A percentile compares a stretch with the other conserved stretches of the same genome.
phyloP scores from a whole-genome alignment of 805 yeast genomes.

The Ascoidea rubescens region DNA sequence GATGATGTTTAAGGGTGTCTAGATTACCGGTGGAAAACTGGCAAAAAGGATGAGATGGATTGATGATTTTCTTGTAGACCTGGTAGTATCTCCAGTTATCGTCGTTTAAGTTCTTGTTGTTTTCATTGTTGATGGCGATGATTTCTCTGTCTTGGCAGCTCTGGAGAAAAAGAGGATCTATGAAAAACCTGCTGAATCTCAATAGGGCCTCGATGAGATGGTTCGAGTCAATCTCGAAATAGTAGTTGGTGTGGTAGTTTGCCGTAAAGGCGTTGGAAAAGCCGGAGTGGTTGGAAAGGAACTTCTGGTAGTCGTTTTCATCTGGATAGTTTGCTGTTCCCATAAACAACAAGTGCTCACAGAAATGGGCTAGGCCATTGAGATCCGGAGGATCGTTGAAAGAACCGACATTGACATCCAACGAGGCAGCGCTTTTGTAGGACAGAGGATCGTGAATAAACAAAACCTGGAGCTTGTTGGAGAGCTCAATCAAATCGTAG shows the following conservation, averaged over 20 bases:
- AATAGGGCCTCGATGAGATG: conserved; percentile 80
- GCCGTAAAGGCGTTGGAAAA: conserved; percentile 88
- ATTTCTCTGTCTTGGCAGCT: conserved; percentile 78
- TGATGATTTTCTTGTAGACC: conserved; percentile 60
- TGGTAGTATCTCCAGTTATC: conserved; percentile 84
- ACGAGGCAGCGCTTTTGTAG: conserved; percentile 66
- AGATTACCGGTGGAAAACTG: conserved; percentile 85
- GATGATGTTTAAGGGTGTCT: conserved; percentile 55
- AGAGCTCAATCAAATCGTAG: conserved; percentile 50
- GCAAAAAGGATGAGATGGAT: conserved; percentile 65
- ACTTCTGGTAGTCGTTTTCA: conserved; percentile 68
- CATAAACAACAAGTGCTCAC: conserved; percentile 64
- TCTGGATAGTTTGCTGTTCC: conserved; percentile 68
- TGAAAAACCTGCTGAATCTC: conserved; percentile 86
- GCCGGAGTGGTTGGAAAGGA: conserved; percentile 67
- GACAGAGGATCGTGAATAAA: conserved; percentile 55
- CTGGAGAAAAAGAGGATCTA: conserved; percentile 53
- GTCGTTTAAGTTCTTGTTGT: conserved; percentile 81
- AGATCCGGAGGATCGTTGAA: conserved; percentile 50
- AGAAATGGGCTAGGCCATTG: conserved; percentile 72
- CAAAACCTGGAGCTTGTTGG: conserved; percentile 45
- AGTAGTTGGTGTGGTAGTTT: conserved; percentile 79
- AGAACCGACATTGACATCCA: conserved; percentile 70
- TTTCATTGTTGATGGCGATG: conserved; percentile 88
- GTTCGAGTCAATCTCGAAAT: conserved; percentile 68